Evolutionary conservation across 371 early-diverging fungal species (phyloP).

Genomic region (Apophysomyces trapeziformis): DNA sequence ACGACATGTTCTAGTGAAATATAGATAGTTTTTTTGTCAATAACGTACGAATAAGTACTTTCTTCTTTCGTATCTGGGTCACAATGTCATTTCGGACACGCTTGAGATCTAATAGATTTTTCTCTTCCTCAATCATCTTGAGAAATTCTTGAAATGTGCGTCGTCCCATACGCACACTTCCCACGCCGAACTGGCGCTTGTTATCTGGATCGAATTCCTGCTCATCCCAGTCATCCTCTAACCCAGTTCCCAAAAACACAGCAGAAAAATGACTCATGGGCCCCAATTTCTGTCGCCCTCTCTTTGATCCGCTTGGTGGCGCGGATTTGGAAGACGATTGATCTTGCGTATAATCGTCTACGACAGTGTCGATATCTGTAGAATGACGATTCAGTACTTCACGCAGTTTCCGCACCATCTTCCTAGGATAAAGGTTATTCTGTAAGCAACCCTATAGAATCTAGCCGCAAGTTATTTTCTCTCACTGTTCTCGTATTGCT

Average conservation of each 20-base stretch:
- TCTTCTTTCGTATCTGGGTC: conserved; percentile 77
- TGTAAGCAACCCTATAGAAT: background rate
- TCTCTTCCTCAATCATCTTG: conserved; percentile 72
- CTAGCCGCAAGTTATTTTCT: background rate
- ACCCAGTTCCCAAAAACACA: conserved; percentile 34
- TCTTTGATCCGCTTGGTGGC: conserved; percentile 6
- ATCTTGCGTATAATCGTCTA: conserved; percentile 13
- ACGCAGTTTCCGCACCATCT: conserved; percentile 75
- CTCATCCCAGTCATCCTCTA: conserved; percentile 25
- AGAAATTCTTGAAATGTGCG: conserved; percentile 80
- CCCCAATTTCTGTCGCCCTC: conserved; percentile 13
- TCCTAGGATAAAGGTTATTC: conserved; percentile 28
- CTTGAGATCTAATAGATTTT: conserved; percentile 67
- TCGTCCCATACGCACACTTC: conserved; percentile 36
- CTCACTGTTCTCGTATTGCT: conserved; percentile 69
- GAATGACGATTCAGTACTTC: conserved; percentile 74
- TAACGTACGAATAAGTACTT: conserved; percentile 52
- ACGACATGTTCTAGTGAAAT: background rate
- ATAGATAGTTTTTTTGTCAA: background rate
- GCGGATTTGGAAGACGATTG: conserved; percentile 8
- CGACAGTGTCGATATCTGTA: conserved; percentile 40
- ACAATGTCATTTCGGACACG: conserved; percentile 72
- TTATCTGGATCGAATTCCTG: conserved; percentile 13
- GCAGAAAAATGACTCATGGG: conserved; percentile 29
- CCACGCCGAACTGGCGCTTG: conserved; percentile 18